These are phyloP conservation scores for Gymnopilus dilepis DNA, from an alignment of 768 basidiomycete genomes.

Conservation along the genomic window DNA sequence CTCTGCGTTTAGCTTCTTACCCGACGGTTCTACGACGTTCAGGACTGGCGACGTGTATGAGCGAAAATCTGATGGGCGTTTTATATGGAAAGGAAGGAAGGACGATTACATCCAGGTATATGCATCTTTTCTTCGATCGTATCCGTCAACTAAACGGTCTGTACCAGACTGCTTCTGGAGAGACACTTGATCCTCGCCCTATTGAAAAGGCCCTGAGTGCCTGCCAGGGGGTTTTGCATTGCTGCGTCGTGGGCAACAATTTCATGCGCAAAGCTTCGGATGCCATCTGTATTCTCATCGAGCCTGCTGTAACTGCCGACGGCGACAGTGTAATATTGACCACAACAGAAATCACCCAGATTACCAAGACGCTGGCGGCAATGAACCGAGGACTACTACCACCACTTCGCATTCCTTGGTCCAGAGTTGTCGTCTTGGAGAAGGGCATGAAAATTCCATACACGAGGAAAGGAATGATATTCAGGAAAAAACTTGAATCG, in stretches of 20 bases:
- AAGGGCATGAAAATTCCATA: constrained; percentile 27
- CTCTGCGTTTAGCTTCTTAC: constrained; percentile 23
- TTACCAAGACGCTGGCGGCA: constrained; percentile 27
- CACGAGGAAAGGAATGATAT: constrained; percentile 32
- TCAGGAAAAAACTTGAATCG: constrained; percentile 34
- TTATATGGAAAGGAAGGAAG: constrained; percentile 34
- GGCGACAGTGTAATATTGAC: neutral
- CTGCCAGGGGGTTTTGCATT: constrained; percentile 23
- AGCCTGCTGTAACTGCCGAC: constrained; percentile 11
- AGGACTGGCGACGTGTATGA: constrained; percentile 34
- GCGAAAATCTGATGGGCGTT: neutral
- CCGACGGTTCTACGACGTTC: constrained; percentile 29
- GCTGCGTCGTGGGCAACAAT: constrained; percentile 35
- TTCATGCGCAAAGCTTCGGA: constrained; percentile 29
- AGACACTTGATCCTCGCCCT: constrained; percentile 34
- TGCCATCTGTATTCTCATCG: constrained; percentile 29
- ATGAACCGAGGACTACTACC: constrained; percentile 33
- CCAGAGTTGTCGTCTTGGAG: constrained; percentile 29
- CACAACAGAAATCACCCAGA: constrained; percentile 17
- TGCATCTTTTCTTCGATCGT: neutral
- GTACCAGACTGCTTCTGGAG: constrained; percentile 29
- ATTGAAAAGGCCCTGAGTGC: constrained; percentile 28
- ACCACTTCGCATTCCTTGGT: constrained; percentile 33
- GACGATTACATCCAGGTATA: constrained; percentile 34
- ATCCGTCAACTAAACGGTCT: neutral